Base-by-base conservation (phyloP, 768 basidiomycete genomes). In the Suillus spraguei region DNA sequence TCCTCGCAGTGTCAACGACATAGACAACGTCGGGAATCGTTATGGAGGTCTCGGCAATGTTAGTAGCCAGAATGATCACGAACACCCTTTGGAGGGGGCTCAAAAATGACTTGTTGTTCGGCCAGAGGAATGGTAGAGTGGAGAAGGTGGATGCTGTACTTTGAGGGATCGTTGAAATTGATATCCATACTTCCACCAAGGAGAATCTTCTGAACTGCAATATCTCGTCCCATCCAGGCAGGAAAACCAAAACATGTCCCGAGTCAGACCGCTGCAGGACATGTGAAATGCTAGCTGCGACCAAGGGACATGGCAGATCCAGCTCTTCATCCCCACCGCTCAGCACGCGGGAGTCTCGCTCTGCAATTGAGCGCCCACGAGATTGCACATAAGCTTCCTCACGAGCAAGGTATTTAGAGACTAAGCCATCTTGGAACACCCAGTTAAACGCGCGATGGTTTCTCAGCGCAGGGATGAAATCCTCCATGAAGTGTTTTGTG, bases 21-120 rank as follows among this genome's bases (percentile, higher is more conserved):
- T 93, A 95, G 11, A 97, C 93, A 32, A 97, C 93, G 67, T 97
- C 93, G 1, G 95, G 95, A 67, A 98, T 97, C 5, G 96, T 98
- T 68, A 97, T 83, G 5, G 94, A 95, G 4, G 95, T 96, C 77
- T 98, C 96, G 14, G 95, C 95, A 52, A 97, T 95, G 73, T 97
- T 97, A 44, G 96, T 99, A 5, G 95, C 86, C 55, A 98, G 81
- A 67, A 99, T 97, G 70, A 99, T 82, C 87, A 61, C 95, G 88
- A 22, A 94, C 82, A 11, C 94, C 94, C 3, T 72, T 64, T 0
- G 87, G 82, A 8, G 95, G 90, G 1, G 94, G 91, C 24, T 92
- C 88, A 71, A 97, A 97, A 59, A 98, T 90, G 62, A 87, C 81
- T 73, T 95, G 92, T 71, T 98, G 96, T 69, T 97, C 95, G 1